Evolutionary conservation across 495 filamentous ascomycete genomes (phyloP).

Genomic region (Podospora anserina): DNA sequence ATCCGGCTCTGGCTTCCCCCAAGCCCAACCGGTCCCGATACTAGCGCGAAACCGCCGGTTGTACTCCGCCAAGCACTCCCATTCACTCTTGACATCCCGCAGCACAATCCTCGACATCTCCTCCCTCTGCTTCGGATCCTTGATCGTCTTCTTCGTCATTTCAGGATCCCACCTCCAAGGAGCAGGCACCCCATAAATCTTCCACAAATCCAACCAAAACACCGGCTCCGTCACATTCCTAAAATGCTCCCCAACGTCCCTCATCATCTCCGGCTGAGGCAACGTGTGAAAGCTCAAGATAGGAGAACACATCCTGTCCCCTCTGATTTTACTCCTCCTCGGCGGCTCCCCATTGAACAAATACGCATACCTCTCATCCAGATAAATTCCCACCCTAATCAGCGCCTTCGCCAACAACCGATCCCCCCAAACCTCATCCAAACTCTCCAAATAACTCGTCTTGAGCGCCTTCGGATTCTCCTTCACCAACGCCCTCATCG

Average conservation of each 20-base stretch:
- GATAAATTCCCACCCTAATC: slow-evolving; percentile 39
- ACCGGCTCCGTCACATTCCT: slow-evolving; percentile 33
- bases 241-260: slow-evolving; percentile 37
- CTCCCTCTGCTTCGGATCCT: slow-evolving; percentile 40
- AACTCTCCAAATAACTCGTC: slow-evolving; percentile 35
- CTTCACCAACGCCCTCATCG: slow-evolving; percentile 36
- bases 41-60: slow-evolving; percentile 1
- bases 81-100: slow-evolving; percentile 28
- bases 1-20: background rate
- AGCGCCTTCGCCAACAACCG: slow-evolving; percentile 41
- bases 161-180: slow-evolving; percentile 32
- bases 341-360: slow-evolving; percentile 49
- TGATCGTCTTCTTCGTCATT: slow-evolving; percentile 21
- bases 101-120: slow-evolving; percentile 35
- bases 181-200: slow-evolving; percentile 34
- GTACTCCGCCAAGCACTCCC: slow-evolving; percentile 31
- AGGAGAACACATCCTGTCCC: slow-evolving; percentile 42
- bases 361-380: slow-evolving; percentile 43
- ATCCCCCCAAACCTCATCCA: slow-evolving; percentile 44
- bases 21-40: background rate
- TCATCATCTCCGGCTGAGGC: slow-evolving; percentile 33
- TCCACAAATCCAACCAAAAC: slow-evolving; percentile 40
- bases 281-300: slow-evolving; percentile 43
- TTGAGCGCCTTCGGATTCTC: slow-evolving; percentile 33
- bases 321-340: slow-evolving; percentile 37